Evolutionary conservation across 2,329 filamentous ascomycete species (phyloP), one percentile per base, ranked within the genome.

Genomic region (Ploettnerulaceae sp.): DNA sequence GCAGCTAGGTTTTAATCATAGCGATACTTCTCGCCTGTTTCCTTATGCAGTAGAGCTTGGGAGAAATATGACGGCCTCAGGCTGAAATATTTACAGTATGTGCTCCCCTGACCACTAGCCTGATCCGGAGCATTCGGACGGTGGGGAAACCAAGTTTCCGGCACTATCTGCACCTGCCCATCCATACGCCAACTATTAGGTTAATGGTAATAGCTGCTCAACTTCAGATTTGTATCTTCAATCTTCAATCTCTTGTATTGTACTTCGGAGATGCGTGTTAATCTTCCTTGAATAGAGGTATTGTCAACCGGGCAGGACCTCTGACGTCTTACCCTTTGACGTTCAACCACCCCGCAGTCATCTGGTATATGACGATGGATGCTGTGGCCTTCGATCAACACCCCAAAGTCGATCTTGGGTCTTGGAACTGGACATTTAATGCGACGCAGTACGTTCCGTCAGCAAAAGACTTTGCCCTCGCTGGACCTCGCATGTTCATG

Each of bases 401-500:
- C 7, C 47, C 61, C 11, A 54, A 59, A 21, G 66, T 72, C 44
- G 67, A 71, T 48, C 70, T 81, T 56, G 74, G 75, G 15, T 64
- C 68, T 45, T 81, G 78, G 77, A 70, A 72, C 51, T 69, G 69
- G 48, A 71, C 76, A 49, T 51, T 62, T 20, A 79, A 81, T 64
- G 69, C 78, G 49, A 75, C 77, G 33, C 73, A 74, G 55, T 75
- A 78, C 64, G 71, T 77, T 36, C 82, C 84, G 2, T 81, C 81
- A 8, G 67, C 86, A 14, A 80, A 79, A 63, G 83, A 88, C 59
- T 69, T 90, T 37, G 73, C 87, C 53, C 73, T 79, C 65, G 83
- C 79, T 14, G 76, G 85, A 3, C 85, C 85, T 39, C 75, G 85
- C 48, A 80, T 89, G 61, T 74, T 86, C 24, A 81, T 76, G 65